These are phyloP conservation scores for Chrysosporium keratinophilum DNA, from an alignment of 2,329 filamentous ascomycete genomes.

Conservation along the genomic window DNA sequence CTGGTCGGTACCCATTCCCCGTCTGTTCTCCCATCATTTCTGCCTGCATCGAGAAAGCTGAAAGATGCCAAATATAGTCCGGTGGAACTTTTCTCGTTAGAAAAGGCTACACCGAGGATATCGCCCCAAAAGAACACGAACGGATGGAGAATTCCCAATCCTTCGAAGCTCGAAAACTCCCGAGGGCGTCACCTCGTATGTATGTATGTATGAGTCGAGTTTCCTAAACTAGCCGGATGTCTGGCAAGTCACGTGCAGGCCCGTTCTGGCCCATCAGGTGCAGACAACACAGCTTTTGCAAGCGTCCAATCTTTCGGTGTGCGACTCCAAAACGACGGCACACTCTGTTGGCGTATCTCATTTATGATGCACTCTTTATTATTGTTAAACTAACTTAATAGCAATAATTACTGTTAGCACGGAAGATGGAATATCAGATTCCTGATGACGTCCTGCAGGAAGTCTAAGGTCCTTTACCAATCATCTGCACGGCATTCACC, in stretches of 20 bases:
- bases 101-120: not conserved
- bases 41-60: not conserved
- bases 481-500: not conserved
- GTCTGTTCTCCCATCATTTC: not conserved
- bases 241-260: not conserved
- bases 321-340: not conserved
- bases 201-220: not conserved
- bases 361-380: no score
- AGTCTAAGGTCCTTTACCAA: not conserved
- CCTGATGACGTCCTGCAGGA: no score
- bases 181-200: no score
- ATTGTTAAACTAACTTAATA: not conserved
- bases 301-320: not conserved
- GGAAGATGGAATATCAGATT: not conserved
- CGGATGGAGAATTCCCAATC: not conserved
- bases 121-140: not conserved
- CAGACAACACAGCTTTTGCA: constrained; percentile 4
- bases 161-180: not conserved
- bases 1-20: not conserved
- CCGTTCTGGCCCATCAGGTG: constrained; percentile 5
- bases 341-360: not conserved
- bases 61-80: constrained; percentile 5
- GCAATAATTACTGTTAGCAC: not conserved
- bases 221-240: not conserved
- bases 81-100: not conserved